Conservation (phyloP, 768 basidiomycete species). For the Candolleomyces eurysporus region DNA sequence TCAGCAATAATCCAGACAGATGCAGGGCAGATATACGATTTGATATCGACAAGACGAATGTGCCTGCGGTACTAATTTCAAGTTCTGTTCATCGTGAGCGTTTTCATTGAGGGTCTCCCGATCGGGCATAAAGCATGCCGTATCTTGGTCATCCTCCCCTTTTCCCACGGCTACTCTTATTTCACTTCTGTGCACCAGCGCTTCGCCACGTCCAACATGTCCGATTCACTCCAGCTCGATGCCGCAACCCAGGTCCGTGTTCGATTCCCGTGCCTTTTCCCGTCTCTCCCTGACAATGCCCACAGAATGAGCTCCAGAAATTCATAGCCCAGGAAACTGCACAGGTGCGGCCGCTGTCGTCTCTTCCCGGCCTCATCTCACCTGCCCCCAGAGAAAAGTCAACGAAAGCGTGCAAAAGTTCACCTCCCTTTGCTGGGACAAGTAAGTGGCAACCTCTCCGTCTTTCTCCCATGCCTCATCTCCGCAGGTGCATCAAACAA, state of each 20-base stretch:
- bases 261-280: not conserved
- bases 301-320: constrained; percentile 3
- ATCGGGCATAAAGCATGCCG: constrained; percentile 3
- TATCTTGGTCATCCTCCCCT: not conserved
- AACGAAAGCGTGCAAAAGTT: constrained; percentile 61
- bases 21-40: not conserved
- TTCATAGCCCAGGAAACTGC: constrained; percentile 2
- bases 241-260: constrained; percentile 66
- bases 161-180: constrained; percentile 9
- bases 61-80: not conserved
- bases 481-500: constrained; percentile 72
- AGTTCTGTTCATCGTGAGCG: not conserved
- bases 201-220: constrained; percentile 31
- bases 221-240: constrained; percentile 58
- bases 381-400: constrained; percentile 69
- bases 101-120: not conserved
- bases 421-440: constrained; percentile 90
- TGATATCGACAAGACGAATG: not conserved
- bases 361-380: constrained; percentile 1
- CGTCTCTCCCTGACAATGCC: not conserved
- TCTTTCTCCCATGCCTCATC: not conserved
- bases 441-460: constrained; percentile 49
- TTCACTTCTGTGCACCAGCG: not conserved
- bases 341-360: not conserved
- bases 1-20: not conserved